phyloP scores from a whole-genome alignment of 106 monocot species.

The Dactylorhiza incarnata region DNA sequence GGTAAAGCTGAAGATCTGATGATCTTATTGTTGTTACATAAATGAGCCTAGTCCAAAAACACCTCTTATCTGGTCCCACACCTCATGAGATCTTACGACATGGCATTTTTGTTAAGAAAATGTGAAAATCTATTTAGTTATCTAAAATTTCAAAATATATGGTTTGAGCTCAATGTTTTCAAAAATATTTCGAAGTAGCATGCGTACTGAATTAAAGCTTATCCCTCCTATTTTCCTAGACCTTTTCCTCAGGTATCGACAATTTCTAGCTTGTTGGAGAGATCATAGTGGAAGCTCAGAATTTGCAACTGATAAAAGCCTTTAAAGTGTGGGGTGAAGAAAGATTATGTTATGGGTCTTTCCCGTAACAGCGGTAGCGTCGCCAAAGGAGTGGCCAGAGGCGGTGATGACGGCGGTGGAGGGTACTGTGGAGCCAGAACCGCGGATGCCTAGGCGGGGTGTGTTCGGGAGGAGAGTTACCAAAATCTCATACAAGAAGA shows the following conservation, averaged over 20 bases:
- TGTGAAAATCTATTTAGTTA: neutral
- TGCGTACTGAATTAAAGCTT: too few species aligned
- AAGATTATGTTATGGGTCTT: too few species aligned
- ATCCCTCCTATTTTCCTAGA: too few species aligned
- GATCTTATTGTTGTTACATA: neutral
- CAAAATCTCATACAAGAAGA: too few species aligned
- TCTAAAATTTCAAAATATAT: neutral
- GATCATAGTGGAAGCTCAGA: neutral
- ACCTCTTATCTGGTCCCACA: neutral
- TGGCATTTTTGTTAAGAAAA: neutral
- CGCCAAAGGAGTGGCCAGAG: too few species aligned
- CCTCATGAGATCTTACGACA: neutral
- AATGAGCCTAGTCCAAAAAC: neutral
- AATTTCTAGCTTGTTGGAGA: neutral
- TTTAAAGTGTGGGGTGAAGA: neutral
- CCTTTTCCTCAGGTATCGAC: too few species aligned
- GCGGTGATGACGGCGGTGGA: too few species aligned
- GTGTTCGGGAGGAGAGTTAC: too few species aligned
- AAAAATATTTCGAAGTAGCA: too few species aligned
- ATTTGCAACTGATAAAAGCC: slow-evolving; percentile 3
- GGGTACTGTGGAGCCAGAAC: too few species aligned
- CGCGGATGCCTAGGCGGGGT: too few species aligned
- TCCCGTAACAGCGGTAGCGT: too few species aligned
- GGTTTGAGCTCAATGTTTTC: neutral
- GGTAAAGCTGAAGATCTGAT: neutral